Percentiles rank a stretch among this genome's conserved stretches.
These are phyloP conservation scores for Magnolia sinica DNA, from an alignment of 164 flowering plant genomes.

Conservation along the genomic window DNA sequence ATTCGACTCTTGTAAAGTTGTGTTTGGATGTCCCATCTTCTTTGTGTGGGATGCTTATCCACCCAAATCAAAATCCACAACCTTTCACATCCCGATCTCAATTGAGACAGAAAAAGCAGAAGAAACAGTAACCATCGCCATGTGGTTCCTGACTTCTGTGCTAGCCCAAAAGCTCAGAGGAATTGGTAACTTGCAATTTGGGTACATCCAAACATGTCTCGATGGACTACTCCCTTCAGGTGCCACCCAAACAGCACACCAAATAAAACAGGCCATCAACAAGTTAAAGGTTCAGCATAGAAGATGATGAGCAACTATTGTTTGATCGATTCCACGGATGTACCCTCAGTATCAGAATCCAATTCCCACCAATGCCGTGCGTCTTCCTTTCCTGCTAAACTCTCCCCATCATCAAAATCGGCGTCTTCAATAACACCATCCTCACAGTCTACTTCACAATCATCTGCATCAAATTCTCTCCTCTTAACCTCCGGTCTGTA, in stretches of 20 bases:
- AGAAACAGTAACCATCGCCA: not conserved
- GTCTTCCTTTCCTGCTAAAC: slow-evolving; percentile 19
- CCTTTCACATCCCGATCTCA: not conserved
- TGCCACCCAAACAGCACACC: not conserved
- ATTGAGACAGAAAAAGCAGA: not conserved
- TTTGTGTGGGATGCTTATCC: no score
- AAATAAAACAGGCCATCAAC: not conserved
- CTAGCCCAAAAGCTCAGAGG: no score
- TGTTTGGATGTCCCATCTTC: no score
- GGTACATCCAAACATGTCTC: not conserved
- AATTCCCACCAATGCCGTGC: slow-evolving; percentile 65
- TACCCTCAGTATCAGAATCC: slow-evolving; percentile 33
- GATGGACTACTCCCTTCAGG: not conserved
- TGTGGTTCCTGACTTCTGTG: no score
- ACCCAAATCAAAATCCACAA: not conserved
- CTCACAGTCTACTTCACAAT: slow-evolving; percentile 22
- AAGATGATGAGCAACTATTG: not conserved
- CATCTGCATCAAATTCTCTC: slow-evolving; percentile 16
- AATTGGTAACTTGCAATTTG: no score
- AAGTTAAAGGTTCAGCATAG: not conserved
- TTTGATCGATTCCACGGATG: not conserved
- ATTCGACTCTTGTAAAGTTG: not conserved
- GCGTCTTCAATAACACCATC: slow-evolving; percentile 26
- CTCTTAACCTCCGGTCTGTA: slow-evolving; percentile 48
- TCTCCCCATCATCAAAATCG: slow-evolving; percentile 22